Evolutionary conservation across 1,284 basidiomycete species (phyloP).

Genomic region (Cryptococcus amylolentus): DNA sequence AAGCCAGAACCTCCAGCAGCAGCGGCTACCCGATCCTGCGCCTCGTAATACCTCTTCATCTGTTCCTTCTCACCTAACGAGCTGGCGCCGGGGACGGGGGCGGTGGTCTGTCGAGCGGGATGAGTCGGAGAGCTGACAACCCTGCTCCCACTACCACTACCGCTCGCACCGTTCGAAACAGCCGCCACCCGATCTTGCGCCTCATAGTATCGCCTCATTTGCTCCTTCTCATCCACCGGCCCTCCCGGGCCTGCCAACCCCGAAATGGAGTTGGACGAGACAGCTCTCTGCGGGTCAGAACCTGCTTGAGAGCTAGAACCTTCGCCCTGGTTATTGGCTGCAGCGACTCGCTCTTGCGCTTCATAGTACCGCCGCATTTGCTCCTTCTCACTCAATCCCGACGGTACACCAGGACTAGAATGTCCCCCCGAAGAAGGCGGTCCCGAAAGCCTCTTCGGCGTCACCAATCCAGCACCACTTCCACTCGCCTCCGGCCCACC

Average conservation of each 20-base stretch:
- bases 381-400: conserved; percentile 22
- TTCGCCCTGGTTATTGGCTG: background rate
- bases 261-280: too few relatives aligned
- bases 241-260: too few relatives aligned
- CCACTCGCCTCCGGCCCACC: background rate
- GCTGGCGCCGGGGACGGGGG: background rate
- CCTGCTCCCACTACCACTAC: background rate
- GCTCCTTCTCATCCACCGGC: conserved; percentile 41
- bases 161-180: background rate
- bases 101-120: background rate
- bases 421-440: too few relatives aligned
- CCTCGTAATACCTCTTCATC: conserved; percentile 54
- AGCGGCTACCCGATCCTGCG: conserved; percentile 53
- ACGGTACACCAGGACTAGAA: too few relatives aligned
- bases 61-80: conserved; percentile 42
- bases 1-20: background rate
- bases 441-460: too few relatives aligned
- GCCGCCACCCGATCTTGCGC: conserved; percentile 54
- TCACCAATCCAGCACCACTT: background rate
- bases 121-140: too few relatives aligned
- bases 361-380: conserved; percentile 33
- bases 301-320: too few relatives aligned
- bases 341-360: conserved; percentile 14
- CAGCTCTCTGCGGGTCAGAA: too few relatives aligned
- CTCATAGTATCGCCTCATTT: conserved; percentile 52